phyloP scores from a whole-genome alignment of 2,329 filamentous ascomycete species.

The Exophiala calicioides region DNA sequence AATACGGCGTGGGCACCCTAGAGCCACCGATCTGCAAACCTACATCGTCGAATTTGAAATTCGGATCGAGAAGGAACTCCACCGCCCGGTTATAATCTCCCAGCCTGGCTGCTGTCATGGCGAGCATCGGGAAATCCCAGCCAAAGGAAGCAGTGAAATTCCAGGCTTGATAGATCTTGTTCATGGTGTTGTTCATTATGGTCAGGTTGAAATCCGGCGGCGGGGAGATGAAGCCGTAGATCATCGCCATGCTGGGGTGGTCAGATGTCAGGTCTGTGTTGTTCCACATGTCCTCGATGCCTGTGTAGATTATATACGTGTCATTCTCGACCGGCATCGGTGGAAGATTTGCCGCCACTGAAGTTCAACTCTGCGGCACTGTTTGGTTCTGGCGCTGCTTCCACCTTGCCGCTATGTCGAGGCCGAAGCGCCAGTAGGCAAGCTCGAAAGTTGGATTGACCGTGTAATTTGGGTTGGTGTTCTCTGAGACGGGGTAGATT shows the following conservation, averaged over 20 bases:
- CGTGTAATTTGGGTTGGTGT: constrained; percentile 59
- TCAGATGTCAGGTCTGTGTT: constrained; percentile 42
- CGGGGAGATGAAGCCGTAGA: constrained; percentile 49
- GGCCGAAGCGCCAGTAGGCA: constrained; percentile 63
- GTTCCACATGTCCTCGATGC: constrained; percentile 48
- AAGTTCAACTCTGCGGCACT: constrained; percentile 49
- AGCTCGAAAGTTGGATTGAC: constrained; percentile 61
- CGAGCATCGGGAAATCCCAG: constrained; percentile 6
- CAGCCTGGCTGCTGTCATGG: constrained; percentile 48
- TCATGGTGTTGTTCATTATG: constrained; percentile 38
- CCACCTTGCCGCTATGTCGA: constrained; percentile 57
- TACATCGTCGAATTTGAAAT: constrained; percentile 58
- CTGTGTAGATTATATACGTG: constrained; percentile 59
- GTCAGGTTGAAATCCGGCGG: constrained; percentile 41
- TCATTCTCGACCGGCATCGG: constrained; percentile 53
- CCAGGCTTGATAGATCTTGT: background rate
- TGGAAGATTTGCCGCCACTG: constrained; percentile 55
- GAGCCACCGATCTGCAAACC: constrained; percentile 57
- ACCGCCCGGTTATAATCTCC: constrained; percentile 47
- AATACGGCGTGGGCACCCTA: constrained; percentile 60
- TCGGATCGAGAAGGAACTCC: constrained; percentile 48
- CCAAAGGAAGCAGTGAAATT: constrained; percentile 4
- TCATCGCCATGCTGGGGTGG: constrained; percentile 50
- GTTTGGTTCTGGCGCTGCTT: constrained; percentile 49
- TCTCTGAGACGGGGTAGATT: constrained; percentile 57